Percentiles rank a stretch among this genome's conserved stretches.
phyloP scores from a whole-genome alignment of 208 protist genomes.

The Kentomonas sorsogonicus region DNA sequence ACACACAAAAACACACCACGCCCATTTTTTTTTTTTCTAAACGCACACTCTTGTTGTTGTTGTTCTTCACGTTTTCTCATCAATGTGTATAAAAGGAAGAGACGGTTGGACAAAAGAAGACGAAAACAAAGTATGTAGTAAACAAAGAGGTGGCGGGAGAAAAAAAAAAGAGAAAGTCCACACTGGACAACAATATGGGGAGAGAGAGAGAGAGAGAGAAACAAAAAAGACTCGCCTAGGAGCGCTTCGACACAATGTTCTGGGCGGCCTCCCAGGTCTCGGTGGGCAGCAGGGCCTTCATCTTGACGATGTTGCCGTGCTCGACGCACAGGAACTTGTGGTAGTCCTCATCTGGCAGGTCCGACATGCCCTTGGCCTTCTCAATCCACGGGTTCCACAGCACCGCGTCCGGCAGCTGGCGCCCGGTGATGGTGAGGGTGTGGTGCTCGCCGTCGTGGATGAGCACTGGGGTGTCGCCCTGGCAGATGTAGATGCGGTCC shows the following conservation, averaged over 20 bases:
- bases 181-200: no score
- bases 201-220: no score
- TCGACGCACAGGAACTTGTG: conserved; percentile 84
- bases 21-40: no score
- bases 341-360: conserved; percentile 73
- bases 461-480: conserved; percentile 31
- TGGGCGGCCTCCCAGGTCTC: background rate
- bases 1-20: no score
- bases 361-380: conserved; percentile 55
- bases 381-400: conserved; percentile 82
- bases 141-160: no score
- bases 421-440: conserved; percentile 31
- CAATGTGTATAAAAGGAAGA: conserved; percentile 8
- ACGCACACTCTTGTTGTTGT: no score
- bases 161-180: no score
- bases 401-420: conserved; percentile 67
- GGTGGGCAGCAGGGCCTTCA: background rate
- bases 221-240: no score
- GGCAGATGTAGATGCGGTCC: conserved; percentile 71
- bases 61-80: conserved; percentile 4
- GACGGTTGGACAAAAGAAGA: background rate
- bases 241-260: no score
- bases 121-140: background rate
- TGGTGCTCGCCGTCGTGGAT: conserved; percentile 9
- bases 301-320: conserved; percentile 51